Evolutionary conservation across 805 yeast genomes (phyloP), one percentile per base, ranked within the genome.

Genomic region (Ogataea neopini): DNA sequence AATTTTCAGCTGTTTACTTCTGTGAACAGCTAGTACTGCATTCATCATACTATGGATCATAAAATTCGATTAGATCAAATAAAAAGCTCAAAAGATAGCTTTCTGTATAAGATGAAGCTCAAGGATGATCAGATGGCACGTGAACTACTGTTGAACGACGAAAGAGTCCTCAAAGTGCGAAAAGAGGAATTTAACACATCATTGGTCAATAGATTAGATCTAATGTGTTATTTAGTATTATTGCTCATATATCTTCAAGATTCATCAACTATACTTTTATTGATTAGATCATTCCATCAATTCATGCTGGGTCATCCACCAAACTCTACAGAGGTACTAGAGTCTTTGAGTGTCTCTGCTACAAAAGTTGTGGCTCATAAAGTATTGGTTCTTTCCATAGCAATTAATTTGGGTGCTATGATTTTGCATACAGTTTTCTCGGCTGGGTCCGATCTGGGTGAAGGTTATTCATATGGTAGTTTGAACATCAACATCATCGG

Each of bases 401-500:
- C 51, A 2, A 40, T 63, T 13, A 65, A 69, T 44, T 6, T 47
- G 0, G 18, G 59, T 2, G 63, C 64, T n/a, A 53, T 72, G 10
- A 51, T 70, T 3, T 50, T 64, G 4, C 74, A 76, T 49, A 48
- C 74, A n/a, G 22, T 68, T 1, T 63, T 65, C 9, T 67, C 71
- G 6, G 56, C 68, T 6, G 61, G 60, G 11, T 40, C 42, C n/a
- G 52, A 40, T 2, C 20, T 48, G 34, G 61, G 58, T 22, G 55
- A 56, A 18, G 58, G 62, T 1, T 62, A 63, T 30, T 59, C 61
- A 1, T 62, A 70, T 51, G 79, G 80, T 1, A 57, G 67, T n/a
- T 48, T 71, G 15, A 56, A 71, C 3, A 42, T 77, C 20, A 77
- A 75, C 50, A 53, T 77, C 15, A 71, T 78, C 18, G 84, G 84